Conservation (phyloP, 352 stramenopile species). For the Globisporangium cederbergense region DNA sequence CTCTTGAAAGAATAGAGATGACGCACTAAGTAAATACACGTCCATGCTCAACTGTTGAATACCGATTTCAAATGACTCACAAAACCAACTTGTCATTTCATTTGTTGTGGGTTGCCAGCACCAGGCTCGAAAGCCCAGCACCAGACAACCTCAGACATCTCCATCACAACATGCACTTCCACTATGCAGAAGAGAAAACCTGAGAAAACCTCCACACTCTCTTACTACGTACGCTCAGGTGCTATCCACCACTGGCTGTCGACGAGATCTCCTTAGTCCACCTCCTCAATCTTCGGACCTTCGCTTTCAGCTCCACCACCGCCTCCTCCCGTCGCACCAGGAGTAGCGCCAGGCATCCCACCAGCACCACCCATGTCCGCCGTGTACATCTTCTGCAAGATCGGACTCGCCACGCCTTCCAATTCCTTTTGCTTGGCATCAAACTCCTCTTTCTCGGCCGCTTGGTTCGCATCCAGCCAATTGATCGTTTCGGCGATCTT, state of each 20-base stretch:
- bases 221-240: too few relatives aligned
- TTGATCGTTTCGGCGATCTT: conserved; percentile 58
- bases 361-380: conserved; percentile 46
- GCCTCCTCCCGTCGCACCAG: conserved; percentile 3
- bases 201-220: not conserved
- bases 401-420: conserved; percentile 79
- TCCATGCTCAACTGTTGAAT: not conserved
- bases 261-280: conserved; percentile 35
- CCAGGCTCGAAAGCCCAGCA: too few relatives aligned
- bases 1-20: too few relatives aligned
- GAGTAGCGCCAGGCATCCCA: conserved; percentile 30
- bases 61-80: not conserved
- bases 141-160: too few relatives aligned
- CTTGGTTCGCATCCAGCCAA: conserved; percentile 59
- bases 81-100: not conserved
- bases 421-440: conserved; percentile 88
- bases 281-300: conserved; percentile 81
- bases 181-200: too few relatives aligned
- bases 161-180: too few relatives aligned
- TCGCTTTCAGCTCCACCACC: conserved; percentile 18
- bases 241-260: too few relatives aligned
- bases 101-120: too few relatives aligned
- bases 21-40: not conserved
- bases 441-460: conserved; percentile 78
- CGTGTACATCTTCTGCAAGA: conserved; percentile 83